Conservation (phyloP, 257 asterid species). For the Marsdenia floribunda region DNA sequence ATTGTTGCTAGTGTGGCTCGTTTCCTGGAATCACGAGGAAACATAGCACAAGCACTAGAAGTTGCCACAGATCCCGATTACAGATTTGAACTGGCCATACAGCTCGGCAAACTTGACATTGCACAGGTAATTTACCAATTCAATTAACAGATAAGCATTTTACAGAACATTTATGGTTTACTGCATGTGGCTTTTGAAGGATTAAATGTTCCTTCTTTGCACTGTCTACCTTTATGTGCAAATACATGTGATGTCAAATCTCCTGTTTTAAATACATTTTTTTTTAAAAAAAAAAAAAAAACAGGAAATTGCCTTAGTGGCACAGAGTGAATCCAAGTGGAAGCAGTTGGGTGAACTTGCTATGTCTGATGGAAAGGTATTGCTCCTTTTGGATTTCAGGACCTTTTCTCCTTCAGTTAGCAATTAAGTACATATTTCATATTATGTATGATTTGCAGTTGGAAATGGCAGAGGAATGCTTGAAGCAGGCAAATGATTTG, state of each 20-base stretch:
- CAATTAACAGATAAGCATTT: not conserved
- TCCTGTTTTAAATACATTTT: not conserved
- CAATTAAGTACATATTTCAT: not conserved
- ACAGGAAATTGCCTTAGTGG: constrained; percentile 81
- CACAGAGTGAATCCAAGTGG: constrained; percentile 86
- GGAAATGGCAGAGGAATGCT: constrained; percentile 84
- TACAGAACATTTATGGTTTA: not conserved
- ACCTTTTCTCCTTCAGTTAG: not conserved
- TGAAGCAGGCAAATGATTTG: constrained; percentile 91
- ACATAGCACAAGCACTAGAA: constrained; percentile 86
- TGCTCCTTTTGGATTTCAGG: constrained; percentile 10
- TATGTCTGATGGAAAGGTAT: constrained; percentile 90
- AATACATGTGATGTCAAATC: not conserved
- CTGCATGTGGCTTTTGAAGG: not conserved
- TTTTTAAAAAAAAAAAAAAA: too few relatives aligned
- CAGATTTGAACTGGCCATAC: constrained; percentile 95
- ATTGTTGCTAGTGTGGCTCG: constrained; percentile 62
- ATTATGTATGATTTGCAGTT: constrained; percentile 39
- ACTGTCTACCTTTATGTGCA: not conserved
- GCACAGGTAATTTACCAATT: constrained; percentile 58
- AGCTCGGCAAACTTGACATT: constrained; percentile 76
- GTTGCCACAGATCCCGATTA: constrained; percentile 94
- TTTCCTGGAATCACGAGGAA: constrained; percentile 96
- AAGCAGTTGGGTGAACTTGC: constrained; percentile 98
- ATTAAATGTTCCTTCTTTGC: not conserved